These are phyloP conservation scores for Excoecaria agallocha DNA, from an alignment of 345 rosid species.

Conservation along the genomic window DNA sequence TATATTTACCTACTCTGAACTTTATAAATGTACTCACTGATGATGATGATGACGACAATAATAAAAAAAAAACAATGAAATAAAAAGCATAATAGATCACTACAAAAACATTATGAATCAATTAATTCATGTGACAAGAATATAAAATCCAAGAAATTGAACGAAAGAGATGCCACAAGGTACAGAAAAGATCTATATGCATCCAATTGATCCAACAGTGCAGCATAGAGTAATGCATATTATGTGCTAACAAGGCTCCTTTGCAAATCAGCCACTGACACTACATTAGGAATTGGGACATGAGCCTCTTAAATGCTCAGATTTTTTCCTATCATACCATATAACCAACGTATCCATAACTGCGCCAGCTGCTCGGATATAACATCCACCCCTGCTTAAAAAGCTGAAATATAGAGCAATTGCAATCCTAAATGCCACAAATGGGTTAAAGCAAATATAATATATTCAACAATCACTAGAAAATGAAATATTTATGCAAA, in stretches of 20 bases:
- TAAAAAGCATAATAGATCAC: neutral
- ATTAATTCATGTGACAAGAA: neutral
- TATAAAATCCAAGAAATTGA: neutral
- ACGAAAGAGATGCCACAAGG: neutral
- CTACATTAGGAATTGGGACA: constrained; percentile 32
- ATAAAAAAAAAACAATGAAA: neutral
- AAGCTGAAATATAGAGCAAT: constrained; percentile 72
- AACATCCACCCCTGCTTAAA: constrained; percentile 77
- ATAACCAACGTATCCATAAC: constrained; percentile 51
- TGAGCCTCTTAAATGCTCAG: constrained; percentile 46
- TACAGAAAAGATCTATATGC: neutral
- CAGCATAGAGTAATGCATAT: constrained; percentile 15
- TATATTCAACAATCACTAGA: constrained; percentile 26
- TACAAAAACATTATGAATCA: neutral
- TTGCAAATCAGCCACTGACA: constrained; percentile 3
- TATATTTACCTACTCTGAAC: neutral
- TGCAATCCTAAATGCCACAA: constrained; percentile 54
- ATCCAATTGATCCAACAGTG: constrained; percentile 8
- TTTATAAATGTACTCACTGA: neutral
- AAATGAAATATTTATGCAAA: constrained; percentile 11
- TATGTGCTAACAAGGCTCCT: constrained; percentile 13
- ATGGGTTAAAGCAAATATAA: constrained; percentile 43
- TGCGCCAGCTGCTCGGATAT: constrained; percentile 72
- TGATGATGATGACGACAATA: neutral
- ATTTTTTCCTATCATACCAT: constrained; percentile 79